These are phyloP conservation scores for Coemansia sp. DNA, from an alignment of 371 early-diverging fungal species.

Conservation along the genomic window DNA sequence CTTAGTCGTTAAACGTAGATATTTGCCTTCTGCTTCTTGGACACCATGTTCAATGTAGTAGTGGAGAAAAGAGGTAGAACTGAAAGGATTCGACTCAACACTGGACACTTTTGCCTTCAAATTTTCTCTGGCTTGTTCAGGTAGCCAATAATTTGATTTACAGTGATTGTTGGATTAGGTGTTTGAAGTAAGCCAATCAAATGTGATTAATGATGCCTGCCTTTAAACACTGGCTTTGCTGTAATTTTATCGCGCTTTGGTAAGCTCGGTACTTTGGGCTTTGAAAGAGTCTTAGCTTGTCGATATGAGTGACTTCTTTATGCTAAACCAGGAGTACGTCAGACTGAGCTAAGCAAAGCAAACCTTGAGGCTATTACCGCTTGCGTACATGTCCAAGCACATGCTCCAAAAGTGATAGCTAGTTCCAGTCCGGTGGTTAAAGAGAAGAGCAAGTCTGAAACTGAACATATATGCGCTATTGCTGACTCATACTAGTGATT, in stretches of 20 bases:
- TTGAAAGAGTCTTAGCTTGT: slow-evolving; percentile 68
- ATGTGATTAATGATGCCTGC: too few relatives aligned
- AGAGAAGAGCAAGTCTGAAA: slow-evolving; percentile 41
- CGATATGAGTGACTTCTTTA: slow-evolving; percentile 93
- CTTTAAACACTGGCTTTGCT: too few relatives aligned
- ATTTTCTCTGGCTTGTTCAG: not conserved
- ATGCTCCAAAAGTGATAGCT: slow-evolving; percentile 51
- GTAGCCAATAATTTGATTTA: not conserved
- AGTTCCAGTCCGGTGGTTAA: slow-evolving; percentile 45
- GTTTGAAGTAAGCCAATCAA: too few relatives aligned
- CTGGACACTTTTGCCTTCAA: not conserved
- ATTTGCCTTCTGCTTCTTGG: slow-evolving; percentile 49
- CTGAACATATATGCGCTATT: slow-evolving; percentile 25
- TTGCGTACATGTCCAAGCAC: slow-evolving; percentile 45
- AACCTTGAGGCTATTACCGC: slow-evolving; percentile 52
- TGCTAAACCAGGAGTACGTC: slow-evolving; percentile 93
- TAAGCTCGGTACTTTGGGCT: slow-evolving; percentile 51
- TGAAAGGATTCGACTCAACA: not conserved
- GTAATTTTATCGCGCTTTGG: too few relatives aligned
- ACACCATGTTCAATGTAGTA: slow-evolving; percentile 26
- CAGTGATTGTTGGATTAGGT: not conserved
- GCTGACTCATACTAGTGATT: slow-evolving; percentile 17
- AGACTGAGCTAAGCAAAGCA: slow-evolving; percentile 82
- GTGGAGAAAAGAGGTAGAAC: slow-evolving; percentile 43
- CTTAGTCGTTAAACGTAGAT: slow-evolving; percentile 6